Percentiles rank a stretch among this genome's conserved stretches.
These are phyloP conservation scores for Candida golubevii DNA, from an alignment of 805 yeast species.

Conservation along the genomic window DNA sequence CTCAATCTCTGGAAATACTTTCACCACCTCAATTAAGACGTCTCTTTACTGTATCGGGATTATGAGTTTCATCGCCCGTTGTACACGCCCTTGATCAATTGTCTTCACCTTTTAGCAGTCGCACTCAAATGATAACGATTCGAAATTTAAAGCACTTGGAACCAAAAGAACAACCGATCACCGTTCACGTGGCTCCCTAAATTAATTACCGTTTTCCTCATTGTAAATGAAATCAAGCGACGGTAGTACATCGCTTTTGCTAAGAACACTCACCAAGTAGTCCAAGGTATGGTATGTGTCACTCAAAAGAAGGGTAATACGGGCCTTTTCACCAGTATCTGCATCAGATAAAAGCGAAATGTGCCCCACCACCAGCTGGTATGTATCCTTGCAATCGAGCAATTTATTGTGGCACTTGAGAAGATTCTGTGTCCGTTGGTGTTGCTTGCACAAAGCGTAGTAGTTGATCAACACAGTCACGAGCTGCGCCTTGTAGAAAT, in stretches of 20 bases:
- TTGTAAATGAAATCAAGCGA: constrained; percentile 23
- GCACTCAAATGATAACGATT: too few species aligned
- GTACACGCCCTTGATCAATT: too few species aligned
- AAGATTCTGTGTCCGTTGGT: constrained; percentile 4
- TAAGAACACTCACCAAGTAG: constrained; percentile 19
- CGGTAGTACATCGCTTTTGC: constrained; percentile 19
- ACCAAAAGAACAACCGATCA: too few species aligned
- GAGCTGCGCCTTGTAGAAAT: constrained; percentile 18
- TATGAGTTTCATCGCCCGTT: too few species aligned
- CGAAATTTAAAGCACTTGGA: too few species aligned
- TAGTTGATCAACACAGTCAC: constrained; percentile 4
- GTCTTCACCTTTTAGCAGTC: too few species aligned
- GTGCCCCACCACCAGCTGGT: constrained; percentile 20
- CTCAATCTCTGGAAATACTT: too few species aligned
- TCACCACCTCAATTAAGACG: too few species aligned
- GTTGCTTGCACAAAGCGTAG: not conserved
- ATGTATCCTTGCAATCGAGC: constrained; percentile 14
- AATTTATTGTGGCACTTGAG: constrained; percentile 9
- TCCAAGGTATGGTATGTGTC: constrained; percentile 23
- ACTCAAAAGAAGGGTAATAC: constrained; percentile 20
- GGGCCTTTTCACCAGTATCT: constrained; percentile 16
- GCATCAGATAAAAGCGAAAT: constrained; percentile 12
- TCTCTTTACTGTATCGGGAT: too few species aligned
- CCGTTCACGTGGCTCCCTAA: too few species aligned
- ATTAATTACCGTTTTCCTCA: not conserved